Evolutionary conservation across 1,139 yeast genomes (phyloP).

Genomic region (Debaryomyces psychrophilus): DNA sequence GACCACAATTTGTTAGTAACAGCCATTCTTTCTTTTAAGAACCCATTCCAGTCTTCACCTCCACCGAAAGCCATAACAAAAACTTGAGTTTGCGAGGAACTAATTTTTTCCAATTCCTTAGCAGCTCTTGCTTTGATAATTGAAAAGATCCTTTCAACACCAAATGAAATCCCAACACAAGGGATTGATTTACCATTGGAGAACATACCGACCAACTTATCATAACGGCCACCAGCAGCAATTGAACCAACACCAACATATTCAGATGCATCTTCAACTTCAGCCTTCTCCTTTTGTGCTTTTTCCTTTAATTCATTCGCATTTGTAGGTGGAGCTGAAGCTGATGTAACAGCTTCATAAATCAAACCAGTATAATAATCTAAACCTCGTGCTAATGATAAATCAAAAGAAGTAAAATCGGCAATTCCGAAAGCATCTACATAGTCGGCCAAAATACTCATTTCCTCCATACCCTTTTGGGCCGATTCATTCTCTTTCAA

Average conservation of each 20-base stretch:
- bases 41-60: constrained; percentile 94
- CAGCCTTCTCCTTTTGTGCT: constrained; percentile 43
- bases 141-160: constrained; percentile 93
- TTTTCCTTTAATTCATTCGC: constrained; percentile 67
- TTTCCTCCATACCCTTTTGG: constrained; percentile 77
- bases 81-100: constrained; percentile 88
- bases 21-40: constrained; percentile 86
- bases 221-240: constrained; percentile 99
- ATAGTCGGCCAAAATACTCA: constrained; percentile 73
- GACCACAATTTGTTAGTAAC: constrained; percentile 83
- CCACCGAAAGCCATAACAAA: constrained; percentile 98
- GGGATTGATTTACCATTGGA: constrained; percentile 92
- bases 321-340: constrained; percentile 89
- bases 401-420: constrained; percentile 73
- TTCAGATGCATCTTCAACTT: constrained; percentile 90
- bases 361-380: constrained; percentile 97
- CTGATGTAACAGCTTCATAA: constrained; percentile 93
- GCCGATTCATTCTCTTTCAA: constrained; percentile 71
- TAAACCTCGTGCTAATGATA: constrained; percentile 94
- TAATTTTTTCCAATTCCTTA: constrained; percentile 57
- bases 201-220: constrained; percentile 94
- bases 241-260: constrained; percentile 98
- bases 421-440: constrained; percentile 78
- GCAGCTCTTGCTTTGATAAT: constrained; percentile 75
- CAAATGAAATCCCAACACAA: constrained; percentile 95